Percentiles rank a stretch among this genome's conserved stretches.
These are phyloP conservation scores for Nicotiana tomentosiformis DNA, from an alignment of 257 asterid species.

Conservation along the genomic window DNA sequence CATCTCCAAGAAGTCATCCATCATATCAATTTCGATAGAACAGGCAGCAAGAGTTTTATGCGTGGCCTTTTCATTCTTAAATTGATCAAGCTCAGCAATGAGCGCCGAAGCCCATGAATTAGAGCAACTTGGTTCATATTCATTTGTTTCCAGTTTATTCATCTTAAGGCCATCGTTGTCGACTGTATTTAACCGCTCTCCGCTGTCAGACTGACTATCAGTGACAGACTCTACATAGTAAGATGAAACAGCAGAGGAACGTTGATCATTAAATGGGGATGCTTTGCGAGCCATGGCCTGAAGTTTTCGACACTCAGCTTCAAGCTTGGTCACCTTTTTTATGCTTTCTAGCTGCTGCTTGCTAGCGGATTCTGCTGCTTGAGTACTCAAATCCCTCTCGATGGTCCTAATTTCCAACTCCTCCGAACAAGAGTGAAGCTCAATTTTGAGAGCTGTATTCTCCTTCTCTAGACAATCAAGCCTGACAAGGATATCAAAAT, in stretches of 20 bases:
- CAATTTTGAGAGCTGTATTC: conserved; percentile 45
- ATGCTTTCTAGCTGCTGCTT: conserved; percentile 67
- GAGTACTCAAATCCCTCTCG: conserved; percentile 71
- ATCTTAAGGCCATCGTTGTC: conserved; percentile 19
- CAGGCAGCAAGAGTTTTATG: conserved; percentile 28
- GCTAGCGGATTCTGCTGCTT: conserved; percentile 73
- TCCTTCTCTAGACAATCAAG: conserved; percentile 45
- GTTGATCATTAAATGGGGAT: conserved; percentile 27
- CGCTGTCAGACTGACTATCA: conserved; percentile 46
- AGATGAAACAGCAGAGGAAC: conserved; percentile 31
- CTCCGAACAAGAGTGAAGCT: conserved; percentile 34
- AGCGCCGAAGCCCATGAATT: conserved; percentile 50
- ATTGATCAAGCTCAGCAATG: conserved; percentile 53
- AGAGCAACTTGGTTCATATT: conserved; percentile 37
- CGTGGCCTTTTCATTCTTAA: conserved; percentile 41
- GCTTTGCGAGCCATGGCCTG: conserved; percentile 39
- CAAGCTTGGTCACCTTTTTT: conserved; percentile 52
- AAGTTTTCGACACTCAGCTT: conserved; percentile 45
- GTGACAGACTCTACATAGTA: conserved; percentile 9
- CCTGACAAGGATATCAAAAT: conserved; percentile 22
- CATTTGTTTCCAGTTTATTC: conserved; percentile 21
- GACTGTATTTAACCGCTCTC: conserved; percentile 25
- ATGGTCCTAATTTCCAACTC: conserved; percentile 41
- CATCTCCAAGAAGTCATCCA: conserved; percentile 90
- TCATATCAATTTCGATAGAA: conserved; percentile 54